Evolutionary conservation across 768 basidiomycete genomes (phyloP), one percentile per base, ranked within the genome.

Genomic region (Rhizopogon salebrosus): DNA sequence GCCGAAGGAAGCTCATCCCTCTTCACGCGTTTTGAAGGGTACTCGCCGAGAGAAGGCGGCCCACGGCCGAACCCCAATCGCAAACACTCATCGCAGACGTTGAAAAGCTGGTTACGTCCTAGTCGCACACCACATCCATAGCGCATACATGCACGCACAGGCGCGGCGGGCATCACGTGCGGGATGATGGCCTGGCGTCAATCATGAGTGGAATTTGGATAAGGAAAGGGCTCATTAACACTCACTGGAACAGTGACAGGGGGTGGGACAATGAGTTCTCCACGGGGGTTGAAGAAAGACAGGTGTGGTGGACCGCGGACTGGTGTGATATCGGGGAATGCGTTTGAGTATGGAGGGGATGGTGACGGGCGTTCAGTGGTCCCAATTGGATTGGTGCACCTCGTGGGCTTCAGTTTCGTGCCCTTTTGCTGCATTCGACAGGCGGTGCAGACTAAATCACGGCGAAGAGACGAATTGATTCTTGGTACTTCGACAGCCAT

Each of bases 91-190:
- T 45, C 48, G 9, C 63, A 64, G 14, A 56, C n/a, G 20, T 50
- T 45, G 5, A 54, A 48, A 1, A 11, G n/a, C 7, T 36, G 38
- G 27, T 54, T 39, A 26, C 18, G 1, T 2, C 50, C 45, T 3
- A 66, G 10, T 2, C 48, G 52, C 0, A 39, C 46, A 4, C 60
- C 57, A 16, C 63, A 64, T 6, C 64, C 64, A 6, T 50, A 56
- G 40, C 64, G 60, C 51, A 56, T 49, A 22, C 63, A 64, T 8
- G 53, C 46, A 4, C 45, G 50, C 20, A 9, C 31, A 2, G 6
- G 36, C 5, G 36, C 36, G 6, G 10, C 6, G 36, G 36, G 16
- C 29, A 31, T 31, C 29, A 31, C 29, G 29, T n/a, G 11, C 20
- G 45, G 13, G 23, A 41, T 8, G 14, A 3, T 5, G 16, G 6